Percentiles rank a stretch among this genome's conserved stretches.
Evolutionary conservation across 164 flowering plant species (phyloP).

Genomic region (Malania oleifera): DNA sequence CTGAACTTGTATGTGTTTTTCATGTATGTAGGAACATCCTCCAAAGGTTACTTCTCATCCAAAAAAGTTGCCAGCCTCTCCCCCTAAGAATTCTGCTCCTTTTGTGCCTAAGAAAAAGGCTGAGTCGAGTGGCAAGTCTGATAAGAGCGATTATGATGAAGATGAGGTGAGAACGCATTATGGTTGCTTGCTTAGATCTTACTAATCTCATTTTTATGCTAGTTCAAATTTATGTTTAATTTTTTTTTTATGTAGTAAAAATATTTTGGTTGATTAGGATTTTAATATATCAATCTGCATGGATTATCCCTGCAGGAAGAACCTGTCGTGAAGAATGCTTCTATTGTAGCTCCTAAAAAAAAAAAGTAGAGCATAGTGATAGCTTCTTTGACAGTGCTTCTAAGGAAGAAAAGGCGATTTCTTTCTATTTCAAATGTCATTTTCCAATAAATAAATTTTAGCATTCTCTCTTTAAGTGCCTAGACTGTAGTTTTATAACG

Average conservation of each 20-base stretch:
- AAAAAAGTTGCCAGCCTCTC: conserved; percentile 12
- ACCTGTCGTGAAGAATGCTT: background rate
- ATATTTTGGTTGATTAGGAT: background rate
- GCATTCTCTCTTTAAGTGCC: too few species aligned
- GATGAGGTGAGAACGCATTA: background rate
- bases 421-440: too few species aligned
- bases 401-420: too few species aligned
- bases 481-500: too few species aligned
- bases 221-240: background rate
- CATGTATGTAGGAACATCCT: background rate
- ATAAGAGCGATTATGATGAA: conserved; percentile 19
- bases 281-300: background rate
- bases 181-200: background rate
- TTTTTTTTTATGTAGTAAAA: background rate
- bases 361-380: too few species aligned
- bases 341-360: background rate
- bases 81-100: conserved; percentile 13
- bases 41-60: conserved; percentile 9
- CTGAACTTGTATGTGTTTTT: background rate
- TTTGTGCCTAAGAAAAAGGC: conserved; percentile 21
- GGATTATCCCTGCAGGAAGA: conserved; percentile 5
- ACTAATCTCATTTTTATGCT: background rate
- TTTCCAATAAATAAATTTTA: too few species aligned
- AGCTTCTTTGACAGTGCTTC: too few species aligned
- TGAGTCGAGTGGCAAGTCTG: conserved; percentile 26